Evolutionary conservation across 495 filamentous ascomycete genomes (phyloP).

Genomic region (Aspergillus conjunctus): DNA sequence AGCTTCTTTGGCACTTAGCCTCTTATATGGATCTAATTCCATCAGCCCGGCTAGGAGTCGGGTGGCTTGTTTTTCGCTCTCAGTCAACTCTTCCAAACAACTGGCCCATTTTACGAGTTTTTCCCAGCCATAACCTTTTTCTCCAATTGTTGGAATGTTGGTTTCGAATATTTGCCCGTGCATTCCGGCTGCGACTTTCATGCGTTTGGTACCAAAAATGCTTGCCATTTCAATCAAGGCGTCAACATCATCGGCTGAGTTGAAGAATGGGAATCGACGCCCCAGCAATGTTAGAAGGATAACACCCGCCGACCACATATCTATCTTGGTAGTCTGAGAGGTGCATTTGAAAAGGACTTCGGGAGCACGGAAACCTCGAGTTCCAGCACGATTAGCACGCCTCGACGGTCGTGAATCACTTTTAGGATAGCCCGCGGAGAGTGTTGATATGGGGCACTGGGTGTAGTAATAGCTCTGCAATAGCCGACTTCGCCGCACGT

Average conservation of each 20-base stretch:
- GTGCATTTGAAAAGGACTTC: slow-evolving; percentile 98
- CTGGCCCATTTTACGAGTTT: slow-evolving; percentile 94
- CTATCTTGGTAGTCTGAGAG: slow-evolving; percentile 91
- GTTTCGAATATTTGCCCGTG: slow-evolving; percentile 90
- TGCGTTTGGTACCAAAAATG: slow-evolving; percentile 83
- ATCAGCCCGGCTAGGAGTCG: slow-evolving; percentile 67
- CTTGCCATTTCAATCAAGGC: slow-evolving; percentile 96
- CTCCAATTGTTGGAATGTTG: slow-evolving; percentile 85
- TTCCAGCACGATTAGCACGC: slow-evolving; percentile 94
- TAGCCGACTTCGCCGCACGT: slow-evolving; percentile 43
- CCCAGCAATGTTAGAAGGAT: slow-evolving; percentile 90
- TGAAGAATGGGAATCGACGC: slow-evolving; percentile 95
- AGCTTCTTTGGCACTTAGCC: slow-evolving; percentile 61
- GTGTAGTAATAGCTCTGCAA: slow-evolving; percentile 47
- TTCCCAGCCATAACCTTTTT: slow-evolving; percentile 80
- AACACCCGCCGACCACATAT: slow-evolving; percentile 95
- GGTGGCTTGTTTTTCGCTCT: slow-evolving; percentile 51
- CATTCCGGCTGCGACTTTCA: slow-evolving; percentile 77
- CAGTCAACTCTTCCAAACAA: slow-evolving; percentile 50
- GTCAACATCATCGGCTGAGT: slow-evolving; percentile 93
- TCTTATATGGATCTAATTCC: slow-evolving; percentile 55
- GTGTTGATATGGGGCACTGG: slow-evolving; percentile 39
- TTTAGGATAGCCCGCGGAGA: slow-evolving; percentile 74
- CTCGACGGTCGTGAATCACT: slow-evolving; percentile 84
- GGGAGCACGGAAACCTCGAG: slow-evolving; percentile 90